Base-by-base conservation (phyloP, 2,329 filamentous ascomycete genomes). In the Alternaria triticina region DNA sequence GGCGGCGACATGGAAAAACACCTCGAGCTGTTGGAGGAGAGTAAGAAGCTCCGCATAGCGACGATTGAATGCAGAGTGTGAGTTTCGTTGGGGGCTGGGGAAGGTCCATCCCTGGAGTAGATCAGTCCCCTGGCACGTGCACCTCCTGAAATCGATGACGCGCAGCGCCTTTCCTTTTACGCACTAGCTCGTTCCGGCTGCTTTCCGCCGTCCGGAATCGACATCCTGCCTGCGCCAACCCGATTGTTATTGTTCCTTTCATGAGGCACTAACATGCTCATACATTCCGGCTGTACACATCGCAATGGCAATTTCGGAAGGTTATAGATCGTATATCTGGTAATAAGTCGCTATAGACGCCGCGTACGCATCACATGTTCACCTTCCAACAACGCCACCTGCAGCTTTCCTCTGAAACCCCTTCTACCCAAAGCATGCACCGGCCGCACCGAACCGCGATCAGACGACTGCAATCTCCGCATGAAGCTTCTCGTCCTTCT, bases 401-500 rank as follows among this genome's bases (percentile, higher is more conserved):
- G n/a, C 36, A 40, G 15, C 36, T 40, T 40, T 5, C 36, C 36
- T 40, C 5, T 40, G n/a, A 17, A 0, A 40, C 2, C 1, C 36
- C 9, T 17, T 17, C 36, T 11, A 1, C 36, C 2, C 36, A 17
- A 40, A 1, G 9, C 36, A 0, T 0, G 2, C n/a, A 50, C 6
- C 25, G 11, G 11, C 6, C n/a, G 10, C 15, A 8, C 3, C n/a
- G 0, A 30, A 30, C 1, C 0, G 12, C n/a, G 3, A 50, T 50
- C n/a, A 50, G 8, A 28, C 47, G 7, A 54, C 51, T 7, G 47
- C 47, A 0, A 54, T 30, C 33, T 64, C 64, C 43, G 54, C 36
- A 8, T 64, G 64, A 2, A 67, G 58, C 43, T 67, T 65, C 40
- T 68, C 70, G 10, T 72, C 60, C 54, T 73, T 74, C 28, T 72